Base-by-base conservation (phyloP, 352 stramenopile species). In the Globisporangium camurandrum region DNA sequence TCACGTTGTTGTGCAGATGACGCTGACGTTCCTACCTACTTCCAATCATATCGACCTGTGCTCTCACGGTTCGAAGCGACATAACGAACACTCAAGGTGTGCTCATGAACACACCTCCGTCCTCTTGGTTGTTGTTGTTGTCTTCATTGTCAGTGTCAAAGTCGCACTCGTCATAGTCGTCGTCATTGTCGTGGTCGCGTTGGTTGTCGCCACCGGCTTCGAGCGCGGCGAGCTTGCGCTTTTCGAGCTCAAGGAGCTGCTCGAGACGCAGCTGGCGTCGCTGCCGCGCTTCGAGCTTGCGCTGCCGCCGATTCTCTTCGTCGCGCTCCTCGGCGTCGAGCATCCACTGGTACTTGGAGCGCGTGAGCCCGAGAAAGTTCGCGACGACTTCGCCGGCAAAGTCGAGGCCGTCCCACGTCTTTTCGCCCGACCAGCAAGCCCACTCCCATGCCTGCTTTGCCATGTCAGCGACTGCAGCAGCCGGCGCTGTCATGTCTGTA, bases 341-440 rank as follows among this genome's bases (percentile, higher is more conserved):
- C 36, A 91, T 82, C 77, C 82, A 91, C 56, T 91, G 79, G 53
- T 90, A 91, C 56, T 93, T 84, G 20, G 77, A 91, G 14, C 69
- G 71, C n/a, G 74, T 91, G 45, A 93, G 75, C 0, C 82, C 79
- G 1, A 93, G 46, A 56, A 93, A 93, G 46, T 88, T 78, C 31
- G 77, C 79, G 6, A 91, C 40, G 27, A 92, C 75, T 57, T 94
- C 83, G 3, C 80, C 83, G 0, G 67, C 78, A 66, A 94, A 94
- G 38, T 91, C 80, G 54, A 92, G 64, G 1, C 65, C 67, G 39
- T 86, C 70, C 34, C 71, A 86, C 1, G 79, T 79, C 55, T 80
- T 90, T 19, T 61, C 45, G 19, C 82, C 69, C 2, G 73, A 75
- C 78, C 78, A 88, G 47, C 56, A 64, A n/a, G 77, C 51, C 78